Evolutionary conservation across 2,329 filamentous ascomycete species (phyloP), one percentile per base, ranked within the genome.

Genomic region (Dactylonectria estremocensis): DNA sequence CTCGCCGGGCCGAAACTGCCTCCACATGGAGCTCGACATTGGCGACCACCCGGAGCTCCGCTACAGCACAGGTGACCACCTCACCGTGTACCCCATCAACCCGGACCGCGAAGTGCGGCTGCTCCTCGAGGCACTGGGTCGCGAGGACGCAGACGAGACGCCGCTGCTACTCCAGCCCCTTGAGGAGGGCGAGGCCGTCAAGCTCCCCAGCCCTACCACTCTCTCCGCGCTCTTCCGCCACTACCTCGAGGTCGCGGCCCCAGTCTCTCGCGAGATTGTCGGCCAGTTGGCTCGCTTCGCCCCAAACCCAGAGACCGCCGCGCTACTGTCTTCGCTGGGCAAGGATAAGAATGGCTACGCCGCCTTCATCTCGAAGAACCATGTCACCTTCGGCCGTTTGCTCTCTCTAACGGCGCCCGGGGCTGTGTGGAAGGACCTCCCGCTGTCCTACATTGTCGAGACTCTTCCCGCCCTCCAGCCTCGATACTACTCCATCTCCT

Each of bases 401-500:
- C 68, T 79, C 0, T 49, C 65, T 5, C 53, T 74, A 0, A 62
- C 66, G 1, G 71, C 64, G 5, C 66, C 57, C n/a, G 71, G 66
- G 9, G 18, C 22, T 5, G 24, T 66, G 5, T 79, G 77, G 76
- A 55, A 63, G 1, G 57, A 69, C 1, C 28, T 79, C 7, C 75
- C 77, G 0, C 80, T 92, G 5, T 82, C 84, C 1, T 83, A 86
- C 54, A 88, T 90, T 75, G 80, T 92, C 7, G 83, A 86, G 57
- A 87, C 87, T 74, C 83, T 91, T 1, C 86, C 87, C 1, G 83
- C 84, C 0, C 50, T 74, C 9, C 69, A 87, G 13, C 82, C 89
- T 10, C 87, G 89, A 4, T 88, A 89, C 68, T 91, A 91, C 76
- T 89, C 86, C 7, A 90, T 91, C 66, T 90, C 88, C 0, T 90